Percentiles rank a stretch among this genome's conserved stretches.
phyloP scores from a whole-genome alignment of 441 rosid genomes.

The Gossypium schwendimanii region DNA sequence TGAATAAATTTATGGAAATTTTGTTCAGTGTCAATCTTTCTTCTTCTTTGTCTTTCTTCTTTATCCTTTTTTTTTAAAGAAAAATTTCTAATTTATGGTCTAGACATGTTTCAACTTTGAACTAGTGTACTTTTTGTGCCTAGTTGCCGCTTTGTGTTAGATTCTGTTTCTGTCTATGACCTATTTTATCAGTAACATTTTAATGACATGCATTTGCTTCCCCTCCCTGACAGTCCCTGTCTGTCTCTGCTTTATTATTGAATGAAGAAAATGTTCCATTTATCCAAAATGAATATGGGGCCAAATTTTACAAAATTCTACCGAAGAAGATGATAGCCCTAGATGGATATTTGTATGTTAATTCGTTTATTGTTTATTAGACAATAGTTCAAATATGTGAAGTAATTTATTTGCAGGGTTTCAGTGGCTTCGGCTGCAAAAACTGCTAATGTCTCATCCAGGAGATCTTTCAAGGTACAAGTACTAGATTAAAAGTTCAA shows the following conservation, averaged over 20 bases:
- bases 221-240: neutral
- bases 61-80: too few relatives aligned
- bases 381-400: neutral
- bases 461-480: constrained; percentile 46
- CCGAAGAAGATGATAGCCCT: neutral
- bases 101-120: neutral
- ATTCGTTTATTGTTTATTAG: neutral
- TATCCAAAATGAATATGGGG: neutral
- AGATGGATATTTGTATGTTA: neutral
- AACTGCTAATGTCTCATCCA: constrained; percentile 27
- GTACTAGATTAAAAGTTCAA: constrained; percentile 1
- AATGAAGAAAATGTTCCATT: neutral
- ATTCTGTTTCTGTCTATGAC: neutral
- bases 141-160: neutral
- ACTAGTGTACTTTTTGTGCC: neutral
- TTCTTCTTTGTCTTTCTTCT: neutral
- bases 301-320: neutral
- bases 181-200: neutral
- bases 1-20: neutral
- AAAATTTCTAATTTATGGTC: neutral
- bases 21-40: neutral
- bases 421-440: constrained; percentile 32
- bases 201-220: neutral
- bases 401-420: constrained; percentile 33
- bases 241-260: neutral